These are phyloP conservation scores for Trichocomaceae sp. DNA, from an alignment of 2,329 filamentous ascomycete genomes.

Conservation along the genomic window DNA sequence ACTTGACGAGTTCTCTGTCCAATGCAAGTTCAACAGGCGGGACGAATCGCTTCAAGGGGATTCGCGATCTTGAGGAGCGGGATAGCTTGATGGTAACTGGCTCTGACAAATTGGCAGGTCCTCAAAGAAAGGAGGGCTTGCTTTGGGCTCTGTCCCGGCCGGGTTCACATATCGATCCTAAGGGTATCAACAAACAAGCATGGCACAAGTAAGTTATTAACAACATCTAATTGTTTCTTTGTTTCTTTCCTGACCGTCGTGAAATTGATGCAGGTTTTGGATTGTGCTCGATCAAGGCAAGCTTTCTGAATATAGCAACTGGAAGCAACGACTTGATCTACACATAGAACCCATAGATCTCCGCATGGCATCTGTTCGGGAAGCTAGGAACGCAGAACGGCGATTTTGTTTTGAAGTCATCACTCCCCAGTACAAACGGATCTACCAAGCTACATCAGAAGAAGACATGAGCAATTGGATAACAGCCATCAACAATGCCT, in stretches of 20 bases:
- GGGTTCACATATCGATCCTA: slow-evolving; percentile 89
- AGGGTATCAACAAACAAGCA: slow-evolving; percentile 90
- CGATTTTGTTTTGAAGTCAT: slow-evolving; percentile 98
- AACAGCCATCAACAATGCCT: slow-evolving; percentile 86
- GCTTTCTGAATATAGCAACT: slow-evolving; percentile 96
- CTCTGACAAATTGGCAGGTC: slow-evolving; percentile 51
- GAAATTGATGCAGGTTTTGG: too few species aligned
- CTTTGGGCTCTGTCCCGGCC: slow-evolving; percentile 91
- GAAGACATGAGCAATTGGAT: slow-evolving; percentile 99
- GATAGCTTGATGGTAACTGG: slow-evolving; percentile 49
- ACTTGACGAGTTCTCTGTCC: slow-evolving; percentile 18
- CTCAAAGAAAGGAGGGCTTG: slow-evolving; percentile 84
- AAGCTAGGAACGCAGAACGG: slow-evolving; percentile 88
- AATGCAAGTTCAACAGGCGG: slow-evolving; percentile 19
- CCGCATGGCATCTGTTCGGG: slow-evolving; percentile 91
- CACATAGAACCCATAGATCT: slow-evolving; percentile 98
- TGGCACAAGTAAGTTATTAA: slow-evolving; percentile 82
- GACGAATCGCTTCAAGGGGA: slow-evolving; percentile 70
- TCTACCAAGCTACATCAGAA: slow-evolving; percentile 96
- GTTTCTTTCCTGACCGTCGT: too few species aligned
- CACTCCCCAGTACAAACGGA: slow-evolving; percentile 88
- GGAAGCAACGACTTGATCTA: slow-evolving; percentile 93
- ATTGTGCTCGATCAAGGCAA: slow-evolving; percentile 96
- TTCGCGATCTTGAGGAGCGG: slow-evolving; percentile 85
- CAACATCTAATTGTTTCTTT: not conserved